A percentile compares a stretch with the other conserved stretches of the same genome.
phyloP scores from a whole-genome alignment of 2,329 filamentous ascomycete genomes.

The Fusarium musae region DNA sequence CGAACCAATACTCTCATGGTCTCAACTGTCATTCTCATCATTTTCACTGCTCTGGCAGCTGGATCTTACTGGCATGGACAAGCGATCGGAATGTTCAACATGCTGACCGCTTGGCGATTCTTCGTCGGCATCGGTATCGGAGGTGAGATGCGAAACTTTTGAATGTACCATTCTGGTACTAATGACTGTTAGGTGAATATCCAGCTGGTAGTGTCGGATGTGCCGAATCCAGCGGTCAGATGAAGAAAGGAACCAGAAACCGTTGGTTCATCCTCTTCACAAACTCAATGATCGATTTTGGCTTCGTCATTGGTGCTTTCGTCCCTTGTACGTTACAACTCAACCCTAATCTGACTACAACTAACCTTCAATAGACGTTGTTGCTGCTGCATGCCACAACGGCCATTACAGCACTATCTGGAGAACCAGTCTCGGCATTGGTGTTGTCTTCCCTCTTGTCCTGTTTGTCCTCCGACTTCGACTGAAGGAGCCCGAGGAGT shows the following conservation, averaged over 20 bases:
- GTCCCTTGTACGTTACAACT: constrained; percentile 64
- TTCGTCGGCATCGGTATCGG: constrained; percentile 85
- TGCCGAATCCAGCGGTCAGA: constrained; percentile 84
- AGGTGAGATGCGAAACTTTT: constrained; percentile 50
- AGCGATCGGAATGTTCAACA: constrained; percentile 76
- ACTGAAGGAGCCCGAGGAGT: constrained; percentile 83
- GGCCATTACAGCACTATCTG: constrained; percentile 79
- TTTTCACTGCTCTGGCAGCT: constrained; percentile 84
- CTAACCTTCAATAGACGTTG: constrained; percentile 51
- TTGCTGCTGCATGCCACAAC: constrained; percentile 66
- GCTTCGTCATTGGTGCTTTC: constrained; percentile 83
- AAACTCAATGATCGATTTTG: constrained; percentile 85
- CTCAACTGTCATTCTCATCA: constrained; percentile 83
- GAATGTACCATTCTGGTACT: not conserved
- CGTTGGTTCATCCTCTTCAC: constrained; percentile 93
- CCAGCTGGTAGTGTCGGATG: constrained; percentile 85
- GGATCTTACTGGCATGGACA: constrained; percentile 81
- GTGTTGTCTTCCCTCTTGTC: constrained; percentile 78
- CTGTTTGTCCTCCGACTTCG: constrained; percentile 78
- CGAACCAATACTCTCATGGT: constrained; percentile 83
- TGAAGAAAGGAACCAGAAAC: constrained; percentile 84
- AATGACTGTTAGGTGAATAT: constrained; percentile 65
- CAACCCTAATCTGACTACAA: not conserved
- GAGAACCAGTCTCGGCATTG: constrained; percentile 83
- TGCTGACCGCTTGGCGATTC: constrained; percentile 84